phyloP scores from a whole-genome alignment of 345 rosid genomes.

The Lagerstroemia speciosa region DNA sequence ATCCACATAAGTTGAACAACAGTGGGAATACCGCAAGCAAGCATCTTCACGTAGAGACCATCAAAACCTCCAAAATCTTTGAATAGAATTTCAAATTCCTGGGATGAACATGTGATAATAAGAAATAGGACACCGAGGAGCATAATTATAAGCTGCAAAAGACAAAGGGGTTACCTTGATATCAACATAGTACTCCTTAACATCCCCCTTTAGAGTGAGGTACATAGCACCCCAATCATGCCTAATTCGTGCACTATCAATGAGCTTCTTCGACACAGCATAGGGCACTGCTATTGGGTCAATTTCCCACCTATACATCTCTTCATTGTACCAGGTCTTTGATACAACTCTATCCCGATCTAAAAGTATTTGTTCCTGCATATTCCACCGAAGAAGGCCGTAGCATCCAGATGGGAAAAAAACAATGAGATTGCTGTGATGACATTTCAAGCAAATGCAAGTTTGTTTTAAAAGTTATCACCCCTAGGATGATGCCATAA shows the following conservation, averaged over 20 bases:
- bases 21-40: constrained; percentile 73
- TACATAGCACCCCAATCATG: constrained; percentile 93
- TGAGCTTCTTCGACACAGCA: constrained; percentile 74
- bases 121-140: constrained; percentile 15
- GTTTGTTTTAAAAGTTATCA: neutral
- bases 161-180: constrained; percentile 46
- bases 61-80: constrained; percentile 92
- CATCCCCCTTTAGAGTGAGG: constrained; percentile 73
- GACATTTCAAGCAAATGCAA: neutral
- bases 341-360: constrained; percentile 86
- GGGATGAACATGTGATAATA: constrained; percentile 3
- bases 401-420: neutral
- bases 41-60: constrained; percentile 86
- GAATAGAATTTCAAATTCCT: constrained; percentile 81
- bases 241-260: constrained; percentile 72
- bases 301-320: constrained; percentile 79
- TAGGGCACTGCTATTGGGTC: constrained; percentile 78
- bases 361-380: constrained; percentile 71
- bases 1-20: constrained; percentile 86
- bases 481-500: neutral
- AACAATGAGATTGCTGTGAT: neutral
- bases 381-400: constrained; percentile 6
- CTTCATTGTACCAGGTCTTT: constrained; percentile 82
- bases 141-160: constrained; percentile 5
- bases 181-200: constrained; percentile 62